Evolutionary conservation across 129 eudicot genomes (phyloP), one percentile per base, ranked within the genome.

Genomic region (Rutidosis leptorrhynchoides): DNA sequence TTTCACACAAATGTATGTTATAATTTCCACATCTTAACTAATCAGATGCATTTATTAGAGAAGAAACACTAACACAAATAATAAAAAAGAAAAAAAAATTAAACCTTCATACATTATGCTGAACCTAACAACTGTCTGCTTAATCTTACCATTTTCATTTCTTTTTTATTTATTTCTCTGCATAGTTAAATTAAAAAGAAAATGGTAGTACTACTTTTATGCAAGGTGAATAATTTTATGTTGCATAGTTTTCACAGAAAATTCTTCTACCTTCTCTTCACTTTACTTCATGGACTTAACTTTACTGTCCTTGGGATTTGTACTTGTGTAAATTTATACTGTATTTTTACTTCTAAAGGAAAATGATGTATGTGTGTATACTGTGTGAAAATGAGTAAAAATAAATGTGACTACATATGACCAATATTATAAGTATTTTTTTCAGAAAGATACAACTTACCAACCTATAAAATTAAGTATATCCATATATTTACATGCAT

Each of bases 291-390:
- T 42, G 23, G 43, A 62, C 63, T 46, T 73, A 25, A 49, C 32
- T 40, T 61, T 52, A 28, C 64, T 52, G 70, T 28, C 72, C 46
- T 74, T 74, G 72, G 72, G 78, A 57, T 56, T 73, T 55, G 72
- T 43, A 73, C 8, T 40, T 40, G 46, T 65, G 57, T 40, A 65
- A 64, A 54, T 45, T 3, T 65, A 42, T 7, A 59, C 22, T 40
- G 46, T 40, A 40, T 40, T 35, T n/a, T 40, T 12, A 11, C 45
- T 37, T 37, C 3, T 40, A 11, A 37, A 2, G 46, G 46, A 40
- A 11, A 40, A 12, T 15, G 46, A 55, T 24, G 15, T 42, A 12
- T 42, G 11, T 48, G 10, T 49, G 20, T 49, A 49, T 49, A 40
- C 55, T 5, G 11, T 51, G 56, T 51, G 56, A 51, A 19, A 1